phyloP scores from a whole-genome alignment of 495 filamentous ascomycete genomes.

The Penicillium antarcticum region DNA sequence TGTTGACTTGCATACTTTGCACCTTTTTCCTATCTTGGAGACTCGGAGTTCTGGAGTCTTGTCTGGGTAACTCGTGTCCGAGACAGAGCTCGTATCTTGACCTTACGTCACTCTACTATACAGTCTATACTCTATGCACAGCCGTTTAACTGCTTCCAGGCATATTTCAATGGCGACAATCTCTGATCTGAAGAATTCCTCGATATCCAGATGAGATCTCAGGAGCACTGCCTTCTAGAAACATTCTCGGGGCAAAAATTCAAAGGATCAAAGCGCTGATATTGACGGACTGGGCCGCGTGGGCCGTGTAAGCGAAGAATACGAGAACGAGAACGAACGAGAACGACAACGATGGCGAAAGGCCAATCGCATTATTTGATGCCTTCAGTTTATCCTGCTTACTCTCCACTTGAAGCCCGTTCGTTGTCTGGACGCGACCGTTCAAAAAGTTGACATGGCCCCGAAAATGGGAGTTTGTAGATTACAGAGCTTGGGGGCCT shows the following conservation, averaged over 20 bases:
- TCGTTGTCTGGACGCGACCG: not conserved
- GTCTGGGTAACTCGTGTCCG: too few species aligned
- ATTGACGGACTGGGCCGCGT: not conserved
- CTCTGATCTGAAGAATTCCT: not conserved
- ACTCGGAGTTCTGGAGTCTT: too few species aligned
- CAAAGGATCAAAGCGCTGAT: constrained; percentile 1
- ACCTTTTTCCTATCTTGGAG: too few species aligned
- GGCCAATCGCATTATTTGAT: constrained; percentile 21
- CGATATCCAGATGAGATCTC: not conserved
- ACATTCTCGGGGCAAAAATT: constrained; percentile 1
- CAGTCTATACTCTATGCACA: too few species aligned
- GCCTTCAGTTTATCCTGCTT: too few species aligned
- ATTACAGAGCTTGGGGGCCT: not conserved
- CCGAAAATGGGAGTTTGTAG: not conserved
- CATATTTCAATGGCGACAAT: not conserved
- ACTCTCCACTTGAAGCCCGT: not conserved
- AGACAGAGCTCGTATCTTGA: too few species aligned
- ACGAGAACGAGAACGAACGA: constrained; percentile 28
- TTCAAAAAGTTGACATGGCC: not conserved
- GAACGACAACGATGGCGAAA: constrained; percentile 10
- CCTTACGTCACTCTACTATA: too few species aligned
- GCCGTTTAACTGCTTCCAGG: not conserved
- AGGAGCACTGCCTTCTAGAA: not conserved
- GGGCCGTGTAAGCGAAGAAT: constrained; percentile 11
- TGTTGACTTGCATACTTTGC: too few species aligned